Evolutionary conservation across 257 asterid genomes (phyloP).

Genomic region (Forsythia viridissima): DNA sequence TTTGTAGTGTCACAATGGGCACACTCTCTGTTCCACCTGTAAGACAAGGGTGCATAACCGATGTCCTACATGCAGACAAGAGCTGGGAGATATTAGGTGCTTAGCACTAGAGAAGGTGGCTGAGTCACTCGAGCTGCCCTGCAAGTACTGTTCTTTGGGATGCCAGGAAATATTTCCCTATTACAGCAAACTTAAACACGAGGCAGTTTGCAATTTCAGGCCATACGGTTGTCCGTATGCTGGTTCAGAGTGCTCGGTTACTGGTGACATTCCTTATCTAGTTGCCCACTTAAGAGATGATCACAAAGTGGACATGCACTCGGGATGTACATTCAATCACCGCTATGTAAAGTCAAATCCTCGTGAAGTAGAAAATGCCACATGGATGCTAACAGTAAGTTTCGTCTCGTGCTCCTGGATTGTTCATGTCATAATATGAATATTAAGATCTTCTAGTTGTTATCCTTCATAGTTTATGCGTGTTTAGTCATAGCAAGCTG

Average conservation of each 20-base stretch:
- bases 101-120: conserved; percentile 45
- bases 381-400: conserved; percentile 50
- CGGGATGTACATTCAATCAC: conserved; percentile 38
- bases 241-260: conserved; percentile 37
- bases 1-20: conserved; percentile 47
- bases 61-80: conserved; percentile 47
- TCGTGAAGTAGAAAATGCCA: conserved; percentile 44
- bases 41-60: conserved; percentile 43
- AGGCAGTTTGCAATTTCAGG: conserved; percentile 37
- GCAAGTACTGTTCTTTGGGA: conserved; percentile 40
- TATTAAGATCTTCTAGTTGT: background rate
- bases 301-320: conserved; percentile 46
- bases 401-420: background rate
- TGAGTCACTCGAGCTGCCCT: conserved; percentile 44
- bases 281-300: conserved; percentile 43
- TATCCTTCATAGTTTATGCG: background rate
- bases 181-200: conserved; percentile 44
- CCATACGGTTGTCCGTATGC: conserved; percentile 37
- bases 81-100: conserved; percentile 49
- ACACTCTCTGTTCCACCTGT: conserved; percentile 46
- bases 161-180: conserved; percentile 40
- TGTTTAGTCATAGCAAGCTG: background rate
- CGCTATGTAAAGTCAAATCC: conserved; percentile 47
- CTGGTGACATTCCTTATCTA: conserved; percentile 37
- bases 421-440: too few species aligned